Base-by-base conservation (phyloP, 352 stramenopile genomes). In the Pilasporangium apinafurcum region DNA sequence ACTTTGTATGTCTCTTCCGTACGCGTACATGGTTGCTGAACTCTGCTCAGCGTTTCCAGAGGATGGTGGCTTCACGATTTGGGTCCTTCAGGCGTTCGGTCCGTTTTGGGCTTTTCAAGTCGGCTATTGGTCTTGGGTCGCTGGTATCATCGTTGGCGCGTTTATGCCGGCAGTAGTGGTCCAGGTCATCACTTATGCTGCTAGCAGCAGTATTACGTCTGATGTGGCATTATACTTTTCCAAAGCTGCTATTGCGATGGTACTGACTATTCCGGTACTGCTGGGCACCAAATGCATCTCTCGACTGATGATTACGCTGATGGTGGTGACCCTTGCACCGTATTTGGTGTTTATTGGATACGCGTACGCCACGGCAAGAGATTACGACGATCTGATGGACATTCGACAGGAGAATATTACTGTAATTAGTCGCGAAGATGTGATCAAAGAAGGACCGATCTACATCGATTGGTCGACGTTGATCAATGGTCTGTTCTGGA, bases 401-500 rank as follows among this genome's bases (percentile, higher is more conserved):
- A 30, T 59, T 83, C 35, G 74, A 82, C 55, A 79, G 32, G 12
- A 48, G 8, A 37, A 48, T 29, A 53, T 51, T 28, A 51, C 30
- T 14, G 44, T 57, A 36, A 22, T 63, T 21, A 35, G 26, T 2
- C 48, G 35, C 0, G 14, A 10, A 14, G 54, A 59, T 27, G 51
- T 59, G 17, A 37, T 51, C 5, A 17, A 39, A 7, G 28, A 39
- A 3, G 60, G 60, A 12, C 26, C 35, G 7, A 34, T 58, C 12
- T 29, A 55, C 8, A 63, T 72, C 34, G 24, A 90, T 12, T 95
- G 81, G 80, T 51, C 67, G 24, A 60, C 59, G 13, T 88, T 86
- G 29, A 41, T 97, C 7, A 97, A 96, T 49, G 93, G 93, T 40
- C 58, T 97, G 20, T 97, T 96, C 59, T 97, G 86, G 85, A 96